These are phyloP conservation scores for Pestalotiopsis sp. DNA, from an alignment of 2,329 filamentous ascomycete species.

Conservation along the genomic window DNA sequence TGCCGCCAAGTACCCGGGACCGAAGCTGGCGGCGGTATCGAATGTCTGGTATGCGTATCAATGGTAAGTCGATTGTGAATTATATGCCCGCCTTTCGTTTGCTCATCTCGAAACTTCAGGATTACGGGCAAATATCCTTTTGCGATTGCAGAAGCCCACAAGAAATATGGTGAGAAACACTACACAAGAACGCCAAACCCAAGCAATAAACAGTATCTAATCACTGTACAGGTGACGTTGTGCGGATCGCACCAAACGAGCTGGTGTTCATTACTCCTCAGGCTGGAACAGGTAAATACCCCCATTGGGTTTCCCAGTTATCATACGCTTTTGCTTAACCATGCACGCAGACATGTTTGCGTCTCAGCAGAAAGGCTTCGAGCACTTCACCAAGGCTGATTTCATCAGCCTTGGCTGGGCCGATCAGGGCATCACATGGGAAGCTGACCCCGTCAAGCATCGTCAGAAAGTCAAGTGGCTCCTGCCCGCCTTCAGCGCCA, in stretches of 20 bases:
- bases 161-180: background rate
- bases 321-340: too few relatives aligned
- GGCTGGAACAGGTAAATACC: background rate
- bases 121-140: background rate
- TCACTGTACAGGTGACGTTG: slow-evolving; percentile 5
- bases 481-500: slow-evolving; percentile 22
- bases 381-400: slow-evolving; percentile 22
- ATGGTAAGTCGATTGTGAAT: slow-evolving; percentile 9
- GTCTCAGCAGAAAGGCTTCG: slow-evolving; percentile 17
- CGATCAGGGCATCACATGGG: slow-evolving; percentile 21
- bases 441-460: slow-evolving; percentile 21
- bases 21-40: slow-evolving; percentile 16
- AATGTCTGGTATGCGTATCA: slow-evolving; percentile 16
- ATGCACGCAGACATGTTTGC: slow-evolving; percentile 4
- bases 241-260: slow-evolving; percentile 11
- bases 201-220: background rate
- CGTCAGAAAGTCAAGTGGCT: slow-evolving; percentile 20
- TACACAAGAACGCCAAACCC: background rate
- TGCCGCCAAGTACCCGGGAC: slow-evolving; percentile 16
- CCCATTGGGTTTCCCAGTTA: too few relatives aligned
- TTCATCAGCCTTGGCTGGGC: slow-evolving; percentile 21
- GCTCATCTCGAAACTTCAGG: background rate
- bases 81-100: background rate
- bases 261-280: slow-evolving; percentile 10
- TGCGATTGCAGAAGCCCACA: background rate